These are phyloP conservation scores for Thamnidium elegans DNA, from an alignment of 192 early-diverging fungal genomes.

Conservation along the genomic window DNA sequence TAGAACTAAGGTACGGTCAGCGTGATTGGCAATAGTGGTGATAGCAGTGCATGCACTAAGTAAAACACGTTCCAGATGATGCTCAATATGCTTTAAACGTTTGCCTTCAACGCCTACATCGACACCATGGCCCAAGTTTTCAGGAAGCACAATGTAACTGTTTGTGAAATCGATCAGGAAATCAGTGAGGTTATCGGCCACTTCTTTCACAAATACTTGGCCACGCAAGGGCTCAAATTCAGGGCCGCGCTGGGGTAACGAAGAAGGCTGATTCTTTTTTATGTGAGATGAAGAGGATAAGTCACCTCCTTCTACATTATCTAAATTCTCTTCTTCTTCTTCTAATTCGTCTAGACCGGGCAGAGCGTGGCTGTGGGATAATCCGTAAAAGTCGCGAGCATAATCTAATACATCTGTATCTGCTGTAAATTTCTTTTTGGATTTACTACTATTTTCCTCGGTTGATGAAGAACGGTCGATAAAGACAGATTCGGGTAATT, in stretches of 20 bases:
- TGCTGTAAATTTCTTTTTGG: constrained; percentile 26
- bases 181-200: constrained; percentile 6
- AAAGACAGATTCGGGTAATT: constrained; percentile 36
- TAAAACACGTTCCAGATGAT: constrained; percentile 13
- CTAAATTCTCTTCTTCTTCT: background rate
- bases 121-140: constrained; percentile 8
- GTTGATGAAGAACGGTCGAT: constrained; percentile 14
- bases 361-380: background rate
- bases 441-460: background rate
- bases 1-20: background rate
- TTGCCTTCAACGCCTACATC: constrained; percentile 24
- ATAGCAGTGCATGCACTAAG: background rate
- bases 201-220: constrained; percentile 15
- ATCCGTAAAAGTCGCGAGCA: constrained; percentile 46
- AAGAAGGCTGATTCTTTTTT: background rate
- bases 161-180: constrained; percentile 22
- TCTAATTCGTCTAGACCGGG: background rate
- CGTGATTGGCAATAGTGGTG: background rate
- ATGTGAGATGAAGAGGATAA: constrained; percentile 9
- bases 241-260: background rate
- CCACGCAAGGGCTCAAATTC: constrained; percentile 22
- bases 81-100: constrained; percentile 13
- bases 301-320: constrained; percentile 21
- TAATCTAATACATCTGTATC: constrained; percentile 45
- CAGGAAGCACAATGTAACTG: constrained; percentile 10